Conservation (phyloP, 108 stramenopile genomes). For the Pseudonitzschia multiseries region DNA sequence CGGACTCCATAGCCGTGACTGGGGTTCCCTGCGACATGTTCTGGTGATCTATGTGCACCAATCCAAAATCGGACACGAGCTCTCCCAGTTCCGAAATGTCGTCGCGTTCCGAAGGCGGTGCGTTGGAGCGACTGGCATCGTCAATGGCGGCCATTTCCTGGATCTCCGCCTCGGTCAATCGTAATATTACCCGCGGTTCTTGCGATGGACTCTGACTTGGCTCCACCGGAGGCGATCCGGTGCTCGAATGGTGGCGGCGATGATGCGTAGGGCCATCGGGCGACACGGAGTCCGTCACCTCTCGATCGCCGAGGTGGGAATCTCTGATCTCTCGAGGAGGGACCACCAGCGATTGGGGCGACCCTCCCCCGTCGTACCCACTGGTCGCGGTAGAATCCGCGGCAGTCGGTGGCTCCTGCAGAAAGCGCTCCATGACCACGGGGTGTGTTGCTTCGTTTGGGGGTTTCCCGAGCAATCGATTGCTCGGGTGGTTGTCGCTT, state of each 20-base stretch:
- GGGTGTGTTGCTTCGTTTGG: slow-evolving; percentile 15
- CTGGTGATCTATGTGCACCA: slow-evolving; percentile 15
- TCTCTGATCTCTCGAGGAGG: neutral
- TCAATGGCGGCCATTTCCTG: slow-evolving; percentile 73
- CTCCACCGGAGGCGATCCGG: neutral
- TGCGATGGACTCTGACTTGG: slow-evolving; percentile 21
- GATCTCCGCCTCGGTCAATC: slow-evolving; percentile 71
- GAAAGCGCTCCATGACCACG: slow-evolving; percentile 65
- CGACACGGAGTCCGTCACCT: too few species aligned
- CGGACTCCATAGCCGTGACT: slow-evolving; percentile 46
- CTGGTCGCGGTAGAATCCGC: neutral
- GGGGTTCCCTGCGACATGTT: slow-evolving; percentile 44
- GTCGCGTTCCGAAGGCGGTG: slow-evolving; percentile 65
- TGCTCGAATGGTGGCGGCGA: neutral
- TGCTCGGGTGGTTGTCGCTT: neutral
- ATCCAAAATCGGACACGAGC: slow-evolving; percentile 47
- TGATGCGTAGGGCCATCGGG: neutral
- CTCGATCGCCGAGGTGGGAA: neutral
- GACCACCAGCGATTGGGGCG: neutral
- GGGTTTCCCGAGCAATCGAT: neutral
- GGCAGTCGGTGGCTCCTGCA: slow-evolving; percentile 29
- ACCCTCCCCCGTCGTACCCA: neutral
- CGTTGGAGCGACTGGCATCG: slow-evolving; percentile 67
- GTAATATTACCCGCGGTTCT: slow-evolving; percentile 40
- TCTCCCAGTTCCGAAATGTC: slow-evolving; percentile 50